Evolutionary conservation across 129 eudicot genomes (phyloP).

Genomic region (Artemisia annua): DNA sequence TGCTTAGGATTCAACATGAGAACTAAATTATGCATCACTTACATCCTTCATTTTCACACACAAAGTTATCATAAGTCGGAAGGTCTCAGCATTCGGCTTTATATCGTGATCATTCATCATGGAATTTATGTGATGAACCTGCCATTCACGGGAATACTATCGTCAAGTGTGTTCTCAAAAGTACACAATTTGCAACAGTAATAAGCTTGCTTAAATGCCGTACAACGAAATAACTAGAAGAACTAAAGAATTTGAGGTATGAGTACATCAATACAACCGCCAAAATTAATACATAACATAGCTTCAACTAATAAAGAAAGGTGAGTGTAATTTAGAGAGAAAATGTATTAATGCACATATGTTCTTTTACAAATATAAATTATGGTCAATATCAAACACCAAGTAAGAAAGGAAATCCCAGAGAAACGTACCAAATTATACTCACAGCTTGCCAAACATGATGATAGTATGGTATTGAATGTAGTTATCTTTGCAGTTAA

Average conservation of each 20-base stretch:
- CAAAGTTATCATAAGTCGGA: constrained; percentile 59
- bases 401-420: constrained; percentile 11
- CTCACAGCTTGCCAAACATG: constrained; percentile 65
- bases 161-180: background rate
- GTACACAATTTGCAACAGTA: background rate
- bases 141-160: constrained; percentile 15
- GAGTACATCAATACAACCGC: no score
- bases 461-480: constrained; percentile 50
- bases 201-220: background rate
- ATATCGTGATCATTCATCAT: constrained; percentile 46
- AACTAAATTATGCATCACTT: constrained; percentile 38
- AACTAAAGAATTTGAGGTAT: background rate
- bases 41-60: constrained; percentile 87
- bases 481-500: constrained; percentile 39
- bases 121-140: constrained; percentile 71
- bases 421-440: constrained; percentile 61
- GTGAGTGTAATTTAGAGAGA: no score
- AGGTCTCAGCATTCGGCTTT: constrained; percentile 60
- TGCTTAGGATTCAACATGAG: constrained; percentile 13
- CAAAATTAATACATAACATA: no score
- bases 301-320: no score
- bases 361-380: no score
- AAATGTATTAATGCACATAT: no score
- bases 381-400: background rate
- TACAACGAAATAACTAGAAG: background rate